These are phyloP conservation scores for Platismatia glauca DNA, from an alignment of 495 filamentous ascomycete genomes.

Conservation along the genomic window DNA sequence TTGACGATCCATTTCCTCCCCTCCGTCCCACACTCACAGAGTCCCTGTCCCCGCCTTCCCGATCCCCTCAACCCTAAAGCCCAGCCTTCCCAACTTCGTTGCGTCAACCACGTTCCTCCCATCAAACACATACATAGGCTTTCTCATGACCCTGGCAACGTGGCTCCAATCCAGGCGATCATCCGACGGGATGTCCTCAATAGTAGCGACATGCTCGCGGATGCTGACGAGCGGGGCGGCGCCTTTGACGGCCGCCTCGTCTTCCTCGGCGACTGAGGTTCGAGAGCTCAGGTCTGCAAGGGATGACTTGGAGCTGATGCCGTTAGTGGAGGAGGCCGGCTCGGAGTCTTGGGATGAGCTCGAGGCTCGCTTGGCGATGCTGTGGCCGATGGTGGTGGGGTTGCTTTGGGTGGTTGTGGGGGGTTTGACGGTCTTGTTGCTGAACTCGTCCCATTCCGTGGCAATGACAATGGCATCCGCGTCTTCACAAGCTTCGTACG, in stretches of 20 bases:
- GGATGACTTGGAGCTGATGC: conserved; percentile 3
- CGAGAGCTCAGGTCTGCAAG: conserved; percentile 2
- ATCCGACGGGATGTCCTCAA: conserved; percentile 13
- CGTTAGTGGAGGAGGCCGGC: neutral
- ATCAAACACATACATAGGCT: conserved; percentile 64
- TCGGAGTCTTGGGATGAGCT: conserved; percentile 1
- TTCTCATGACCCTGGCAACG: conserved; percentile 47
- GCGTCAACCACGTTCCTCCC: conserved; percentile 56
- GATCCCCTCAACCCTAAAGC: conserved; percentile 34
- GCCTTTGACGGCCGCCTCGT: neutral
- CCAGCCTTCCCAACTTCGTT: conserved; percentile 45
- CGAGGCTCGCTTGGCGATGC: neutral
- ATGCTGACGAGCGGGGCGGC: neutral
- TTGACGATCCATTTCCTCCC: too few species aligned
- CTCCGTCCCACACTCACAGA: too few species aligned
- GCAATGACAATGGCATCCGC: conserved; percentile 50
- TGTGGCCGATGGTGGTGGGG: neutral
- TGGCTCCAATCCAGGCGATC: conserved; percentile 44
- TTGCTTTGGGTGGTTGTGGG: neutral
- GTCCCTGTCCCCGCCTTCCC: conserved; percentile 18
- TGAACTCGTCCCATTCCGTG: conserved; percentile 61
- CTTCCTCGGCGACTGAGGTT: conserved; percentile 2
- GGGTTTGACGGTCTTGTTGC: conserved; percentile 24
- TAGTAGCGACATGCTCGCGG: conserved; percentile 4
- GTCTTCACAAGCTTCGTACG: conserved; percentile 44